Evolutionary conservation across 176 grass and related monocot species (phyloP).

Genomic region (Puya raimondii): DNA sequence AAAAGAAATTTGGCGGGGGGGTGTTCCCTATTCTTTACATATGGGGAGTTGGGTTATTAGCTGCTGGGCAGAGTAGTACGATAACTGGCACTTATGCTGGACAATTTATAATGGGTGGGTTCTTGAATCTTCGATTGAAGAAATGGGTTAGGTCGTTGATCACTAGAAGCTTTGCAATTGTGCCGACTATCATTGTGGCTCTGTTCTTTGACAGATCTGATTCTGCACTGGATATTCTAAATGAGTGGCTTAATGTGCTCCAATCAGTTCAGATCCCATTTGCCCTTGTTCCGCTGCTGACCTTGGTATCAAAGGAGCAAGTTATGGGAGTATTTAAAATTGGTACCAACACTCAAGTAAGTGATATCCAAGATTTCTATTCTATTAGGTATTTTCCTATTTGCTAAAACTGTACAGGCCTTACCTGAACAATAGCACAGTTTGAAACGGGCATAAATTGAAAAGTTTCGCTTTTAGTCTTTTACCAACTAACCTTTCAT

Average conservation of each 20-base stretch:
- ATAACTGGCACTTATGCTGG: conserved; percentile 98
- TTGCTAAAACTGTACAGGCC: neutral
- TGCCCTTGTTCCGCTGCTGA: conserved; percentile 81
- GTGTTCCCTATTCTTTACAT: conserved; percentile 87
- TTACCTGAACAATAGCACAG: too few relatives aligned
- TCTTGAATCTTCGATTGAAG: conserved; percentile 76
- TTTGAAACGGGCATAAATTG: too few relatives aligned
- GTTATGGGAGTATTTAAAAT: conserved; percentile 93
- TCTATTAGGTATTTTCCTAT: neutral
- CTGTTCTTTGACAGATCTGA: conserved; percentile 73
- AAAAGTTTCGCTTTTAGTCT: too few relatives aligned
- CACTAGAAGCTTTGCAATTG: conserved; percentile 84
- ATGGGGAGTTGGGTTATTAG: conserved; percentile 87
- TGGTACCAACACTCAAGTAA: conserved; percentile 59
- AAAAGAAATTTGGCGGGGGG: conserved; percentile 82
- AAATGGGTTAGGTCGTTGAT: conserved; percentile 92
- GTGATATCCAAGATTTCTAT: conserved; percentile 20
- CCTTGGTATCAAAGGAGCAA: conserved; percentile 83
- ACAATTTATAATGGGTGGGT: conserved; percentile 99
- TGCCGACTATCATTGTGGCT: conserved; percentile 84
- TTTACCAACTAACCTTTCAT: too few relatives aligned
- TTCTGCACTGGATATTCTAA: conserved; percentile 75
- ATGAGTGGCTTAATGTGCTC: conserved; percentile 95
- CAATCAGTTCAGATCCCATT: conserved; percentile 98
- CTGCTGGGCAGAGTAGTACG: conserved; percentile 89